Conservation (phyloP, 208 protist species). For the Phytomonas sp. region DNA sequence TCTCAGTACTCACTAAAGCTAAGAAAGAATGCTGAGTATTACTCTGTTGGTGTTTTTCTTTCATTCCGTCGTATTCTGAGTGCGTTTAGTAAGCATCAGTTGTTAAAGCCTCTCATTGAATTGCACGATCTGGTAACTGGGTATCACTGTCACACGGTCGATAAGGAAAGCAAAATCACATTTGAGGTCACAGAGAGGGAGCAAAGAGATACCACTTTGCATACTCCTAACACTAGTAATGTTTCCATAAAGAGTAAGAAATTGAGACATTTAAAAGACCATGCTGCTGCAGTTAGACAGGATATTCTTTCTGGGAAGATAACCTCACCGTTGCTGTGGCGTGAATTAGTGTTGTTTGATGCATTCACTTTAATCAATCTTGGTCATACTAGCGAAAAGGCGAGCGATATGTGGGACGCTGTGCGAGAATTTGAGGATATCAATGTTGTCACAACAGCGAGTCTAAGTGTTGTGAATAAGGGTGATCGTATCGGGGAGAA, state of each 20-base stretch:
- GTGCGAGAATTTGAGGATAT: constrained; percentile 10
- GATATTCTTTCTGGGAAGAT: constrained; percentile 3
- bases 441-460: constrained; percentile 6
- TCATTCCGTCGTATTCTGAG: constrained; percentile 56
- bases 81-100: constrained; percentile 38
- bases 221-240: background rate
- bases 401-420: constrained; percentile 24
- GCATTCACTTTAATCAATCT: constrained; percentile 65
- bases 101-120: constrained; percentile 42
- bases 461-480: background rate
- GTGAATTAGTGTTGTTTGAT: constrained; percentile 62
- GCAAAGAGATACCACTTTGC: background rate
- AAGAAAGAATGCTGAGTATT: constrained; percentile 20
- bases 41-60: constrained; percentile 43
- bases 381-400: constrained; percentile 58
- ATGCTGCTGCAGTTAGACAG: background rate
- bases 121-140: constrained; percentile 30
- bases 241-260: background rate
- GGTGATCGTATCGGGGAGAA: background rate
- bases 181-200: background rate
- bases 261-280: background rate
- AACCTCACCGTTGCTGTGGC: constrained; percentile 33
- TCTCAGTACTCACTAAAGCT: constrained; percentile 5
- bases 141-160: constrained; percentile 4
- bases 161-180: background rate